These are phyloP conservation scores for Mycena epipterygia DNA, from an alignment of 768 basidiomycete species.

Conservation along the genomic window DNA sequence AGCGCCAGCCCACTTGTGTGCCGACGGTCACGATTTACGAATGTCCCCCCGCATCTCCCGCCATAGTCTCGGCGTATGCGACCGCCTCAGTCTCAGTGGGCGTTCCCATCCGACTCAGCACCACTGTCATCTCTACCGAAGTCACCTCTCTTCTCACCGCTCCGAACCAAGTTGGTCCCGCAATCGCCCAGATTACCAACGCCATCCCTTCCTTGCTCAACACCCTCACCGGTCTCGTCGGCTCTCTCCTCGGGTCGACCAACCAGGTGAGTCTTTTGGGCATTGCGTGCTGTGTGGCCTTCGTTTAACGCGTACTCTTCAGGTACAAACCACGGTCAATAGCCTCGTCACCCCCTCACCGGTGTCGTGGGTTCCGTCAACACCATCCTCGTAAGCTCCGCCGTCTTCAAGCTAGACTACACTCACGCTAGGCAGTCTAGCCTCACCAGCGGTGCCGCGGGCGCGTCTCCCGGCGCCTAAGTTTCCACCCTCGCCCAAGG, in stretches of 20 bases:
- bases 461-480: background rate
- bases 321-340: background rate
- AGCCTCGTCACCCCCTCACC: background rate
- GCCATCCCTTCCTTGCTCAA: background rate
- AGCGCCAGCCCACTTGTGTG: background rate
- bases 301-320: no score
- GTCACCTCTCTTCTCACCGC: background rate
- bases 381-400: background rate
- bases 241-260: background rate
- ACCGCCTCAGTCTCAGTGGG: no score
- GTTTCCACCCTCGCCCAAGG: background rate
- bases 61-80: no score
- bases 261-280: background rate
- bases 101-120: no score
- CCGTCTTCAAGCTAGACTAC: background rate
- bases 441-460: background rate
- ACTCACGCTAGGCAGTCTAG: background rate
- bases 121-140: no score
- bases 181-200: background rate
- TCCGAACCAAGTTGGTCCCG: background rate
- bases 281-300: background rate
- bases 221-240: background rate
- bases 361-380: background rate
- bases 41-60: background rate
- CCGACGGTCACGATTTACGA: background rate